Evolutionary conservation across 129 eudicot species (phyloP).

Genomic region (Pseudognaphalium luteoalbum): DNA sequence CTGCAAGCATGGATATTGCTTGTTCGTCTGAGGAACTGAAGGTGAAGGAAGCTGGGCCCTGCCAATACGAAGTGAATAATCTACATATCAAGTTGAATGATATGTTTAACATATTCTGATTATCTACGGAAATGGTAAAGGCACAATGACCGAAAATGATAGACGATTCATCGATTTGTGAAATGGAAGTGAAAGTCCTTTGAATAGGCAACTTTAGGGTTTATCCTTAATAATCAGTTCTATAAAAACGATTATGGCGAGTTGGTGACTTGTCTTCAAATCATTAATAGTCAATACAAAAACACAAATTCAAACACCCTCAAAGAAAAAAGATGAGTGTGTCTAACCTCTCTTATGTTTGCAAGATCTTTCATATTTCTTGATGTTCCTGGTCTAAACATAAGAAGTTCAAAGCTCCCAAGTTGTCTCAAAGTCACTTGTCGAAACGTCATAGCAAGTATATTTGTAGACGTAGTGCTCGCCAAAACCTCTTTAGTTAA

Average conservation of each 20-base stretch:
- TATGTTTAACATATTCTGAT: neutral
- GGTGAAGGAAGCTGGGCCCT: slow-evolving; percentile 74
- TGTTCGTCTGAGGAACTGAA: slow-evolving; percentile 71
- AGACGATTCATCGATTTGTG: neutral
- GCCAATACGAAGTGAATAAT: slow-evolving; percentile 31
- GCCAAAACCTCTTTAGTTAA: slow-evolving; percentile 49
- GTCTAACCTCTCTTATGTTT: slow-evolving; percentile 71
- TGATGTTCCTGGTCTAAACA: slow-evolving; percentile 67
- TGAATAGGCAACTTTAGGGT: neutral
- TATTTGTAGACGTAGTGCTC: slow-evolving; percentile 52
- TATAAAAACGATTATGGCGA: neutral
- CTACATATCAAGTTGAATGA: neutral
- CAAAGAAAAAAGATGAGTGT: slow-evolving; percentile 18
- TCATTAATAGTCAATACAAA: neutral
- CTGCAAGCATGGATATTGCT: slow-evolving; percentile 66
- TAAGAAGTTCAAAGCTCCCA: slow-evolving; percentile 63
- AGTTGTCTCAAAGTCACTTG: slow-evolving; percentile 75
- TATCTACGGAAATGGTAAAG: neutral
- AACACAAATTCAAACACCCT: neutral
- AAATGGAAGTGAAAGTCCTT: neutral
- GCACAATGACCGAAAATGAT: neutral
- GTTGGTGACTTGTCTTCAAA: neutral
- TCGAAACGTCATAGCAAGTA: slow-evolving; percentile 92
- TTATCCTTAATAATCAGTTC: neutral
- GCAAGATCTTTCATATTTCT: slow-evolving; percentile 87